phyloP scores from a whole-genome alignment of 2,329 filamentous ascomycete genomes.

The Curvularia spicifera region DNA sequence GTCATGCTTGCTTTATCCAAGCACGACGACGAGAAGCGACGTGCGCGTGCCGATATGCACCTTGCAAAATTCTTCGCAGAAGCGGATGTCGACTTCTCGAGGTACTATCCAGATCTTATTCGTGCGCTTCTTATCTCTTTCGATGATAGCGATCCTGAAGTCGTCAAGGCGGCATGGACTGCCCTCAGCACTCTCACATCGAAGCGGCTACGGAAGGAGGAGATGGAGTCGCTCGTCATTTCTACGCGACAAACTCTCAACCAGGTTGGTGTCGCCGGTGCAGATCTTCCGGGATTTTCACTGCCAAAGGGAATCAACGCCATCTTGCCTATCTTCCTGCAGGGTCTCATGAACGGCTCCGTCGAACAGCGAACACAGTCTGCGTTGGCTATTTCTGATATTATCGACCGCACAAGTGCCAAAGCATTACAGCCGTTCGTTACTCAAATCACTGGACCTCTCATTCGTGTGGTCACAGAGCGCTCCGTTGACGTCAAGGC shows the following conservation, averaged over 20 bases:
- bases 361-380: constrained; percentile 90
- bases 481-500: constrained; percentile 95
- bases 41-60: constrained; percentile 78
- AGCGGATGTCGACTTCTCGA: constrained; percentile 85
- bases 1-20: constrained; percentile 87
- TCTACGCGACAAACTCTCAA: constrained; percentile 86
- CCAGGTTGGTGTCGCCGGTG: constrained; percentile 85
- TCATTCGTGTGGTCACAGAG: constrained; percentile 97
- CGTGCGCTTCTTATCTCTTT: constrained; percentile 90
- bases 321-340: constrained; percentile 93
- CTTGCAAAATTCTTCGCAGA: constrained; percentile 85
- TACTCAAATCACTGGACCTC: constrained; percentile 94
- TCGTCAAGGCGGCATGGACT: constrained; percentile 88
- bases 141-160: constrained; percentile 80
- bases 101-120: constrained; percentile 95
- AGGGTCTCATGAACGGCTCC: constrained; percentile 96
- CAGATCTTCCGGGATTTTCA: constrained; percentile 83
- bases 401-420: constrained; percentile 89
- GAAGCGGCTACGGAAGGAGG: constrained; percentile 89
- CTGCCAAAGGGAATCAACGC: constrained; percentile 97
- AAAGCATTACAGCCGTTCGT: constrained; percentile 92
- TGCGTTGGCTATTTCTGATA: constrained; percentile 91
- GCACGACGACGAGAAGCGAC: constrained; percentile 87
- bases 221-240: constrained; percentile 91
- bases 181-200: constrained; percentile 82